Conservation (phyloP, 2,329 filamentous ascomycete genomes). For the Fusarium illudens region DNA sequence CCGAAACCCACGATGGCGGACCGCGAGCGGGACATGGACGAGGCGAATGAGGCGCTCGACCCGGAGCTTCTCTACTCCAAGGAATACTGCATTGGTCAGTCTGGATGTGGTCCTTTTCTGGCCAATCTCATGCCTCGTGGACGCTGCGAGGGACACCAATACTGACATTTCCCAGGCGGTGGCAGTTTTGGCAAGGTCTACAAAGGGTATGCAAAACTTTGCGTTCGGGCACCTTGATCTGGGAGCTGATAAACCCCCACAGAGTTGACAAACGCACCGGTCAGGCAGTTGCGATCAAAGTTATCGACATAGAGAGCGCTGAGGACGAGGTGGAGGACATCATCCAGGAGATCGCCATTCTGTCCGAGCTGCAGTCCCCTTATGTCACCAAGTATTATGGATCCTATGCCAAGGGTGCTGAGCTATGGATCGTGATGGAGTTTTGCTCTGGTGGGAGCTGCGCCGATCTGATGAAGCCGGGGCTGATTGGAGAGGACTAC, state of each 20-base stretch:
- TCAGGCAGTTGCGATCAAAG: constrained; percentile 94
- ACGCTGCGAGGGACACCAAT: constrained; percentile 24
- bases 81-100: constrained; percentile 84
- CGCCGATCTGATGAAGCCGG: constrained; percentile 94
- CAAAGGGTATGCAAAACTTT: constrained; percentile 75
- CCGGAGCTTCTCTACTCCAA: constrained; percentile 94
- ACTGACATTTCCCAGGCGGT: constrained; percentile 68
- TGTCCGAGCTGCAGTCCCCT: constrained; percentile 93
- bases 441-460: constrained; percentile 98
- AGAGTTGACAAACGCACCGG: constrained; percentile 94
- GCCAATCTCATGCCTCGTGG: not conserved
- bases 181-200: constrained; percentile 99
- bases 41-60: constrained; percentile 68
- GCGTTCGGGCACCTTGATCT: not conserved
- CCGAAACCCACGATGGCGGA: constrained; percentile 55
- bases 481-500: constrained; percentile 90
- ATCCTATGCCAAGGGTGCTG: constrained; percentile 93
- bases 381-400: constrained; percentile 99
- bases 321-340: constrained; percentile 99
- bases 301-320: constrained; percentile 98
- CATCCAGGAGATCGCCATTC: constrained; percentile 96
- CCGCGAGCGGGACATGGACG: constrained; percentile 57
- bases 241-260: constrained; percentile 10
- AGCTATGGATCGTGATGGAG: constrained; percentile 99
- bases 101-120: constrained; percentile 6